These are phyloP conservation scores for Exsudoporus frostii DNA, from an alignment of 768 basidiomycete genomes.

Conservation along the genomic window DNA sequence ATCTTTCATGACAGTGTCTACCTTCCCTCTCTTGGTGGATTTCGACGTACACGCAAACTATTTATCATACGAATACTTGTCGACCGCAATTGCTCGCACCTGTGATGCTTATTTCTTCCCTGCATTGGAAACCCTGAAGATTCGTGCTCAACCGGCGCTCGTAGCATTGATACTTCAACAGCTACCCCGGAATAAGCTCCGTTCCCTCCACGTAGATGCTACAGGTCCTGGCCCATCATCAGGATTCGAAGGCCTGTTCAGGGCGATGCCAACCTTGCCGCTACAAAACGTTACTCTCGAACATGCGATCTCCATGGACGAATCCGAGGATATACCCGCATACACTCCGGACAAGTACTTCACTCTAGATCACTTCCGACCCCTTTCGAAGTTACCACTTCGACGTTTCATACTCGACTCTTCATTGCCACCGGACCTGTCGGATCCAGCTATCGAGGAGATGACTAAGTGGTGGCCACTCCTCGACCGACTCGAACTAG, in stretches of 20 bases:
- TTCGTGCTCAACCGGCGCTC: conserved; percentile 37
- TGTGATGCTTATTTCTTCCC: conserved; percentile 28
- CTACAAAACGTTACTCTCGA: conserved; percentile 41
- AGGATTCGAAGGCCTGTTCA: conserved; percentile 38
- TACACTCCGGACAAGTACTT: conserved; percentile 12
- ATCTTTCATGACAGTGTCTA: conserved; percentile 36
- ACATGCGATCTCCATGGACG: conserved; percentile 27
- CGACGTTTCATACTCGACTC: conserved; percentile 39
- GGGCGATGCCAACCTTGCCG: conserved; percentile 29
- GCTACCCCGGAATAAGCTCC: conserved; percentile 33
- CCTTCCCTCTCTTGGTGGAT: conserved; percentile 37
- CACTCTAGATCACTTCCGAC: conserved; percentile 32
- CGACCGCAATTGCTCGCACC: neutral
- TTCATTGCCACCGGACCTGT: conserved; percentile 37
- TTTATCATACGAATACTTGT: conserved; percentile 28
- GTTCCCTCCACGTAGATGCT: conserved; percentile 39
- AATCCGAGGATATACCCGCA: conserved; percentile 33
- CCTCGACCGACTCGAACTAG: conserved; percentile 42
- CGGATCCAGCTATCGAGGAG: conserved; percentile 37
- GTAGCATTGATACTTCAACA: conserved; percentile 35
- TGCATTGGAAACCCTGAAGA: conserved; percentile 36
- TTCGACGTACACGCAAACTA: conserved; percentile 45
- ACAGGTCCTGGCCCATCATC: conserved; percentile 26
- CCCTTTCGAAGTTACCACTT: conserved; percentile 36
- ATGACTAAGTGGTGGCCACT: conserved; percentile 45